Evolutionary conservation across 371 early-diverging fungal genomes (phyloP), one percentile per base, ranked within the genome.

Genomic region (Mucor indicus): DNA sequence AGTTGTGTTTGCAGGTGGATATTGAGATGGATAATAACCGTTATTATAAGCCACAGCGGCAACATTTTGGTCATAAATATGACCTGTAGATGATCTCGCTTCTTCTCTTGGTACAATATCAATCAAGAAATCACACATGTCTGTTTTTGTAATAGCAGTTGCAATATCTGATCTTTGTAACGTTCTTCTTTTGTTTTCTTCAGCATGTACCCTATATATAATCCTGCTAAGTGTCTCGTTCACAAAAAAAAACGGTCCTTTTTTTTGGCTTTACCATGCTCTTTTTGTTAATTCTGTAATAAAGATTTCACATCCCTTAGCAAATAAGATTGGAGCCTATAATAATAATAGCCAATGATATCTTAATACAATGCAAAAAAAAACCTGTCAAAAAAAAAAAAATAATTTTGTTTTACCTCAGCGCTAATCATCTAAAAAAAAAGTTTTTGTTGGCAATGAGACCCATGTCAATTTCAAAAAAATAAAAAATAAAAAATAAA

Each of bases 111-210:
- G 99, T 5, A 99, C 93, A 70, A 99, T 93, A 63, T 98, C 98
- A 54, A 98, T 97, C 54, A 99, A 69, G 64, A 99, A 99, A 63
- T 99, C 99, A 74, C 91, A 99, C 86, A 92, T 87, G 55, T 98
- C 98, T 9, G 92, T 86, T 60, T 95, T 91, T 44, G 89, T 80
- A 22, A 97, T 84, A 2, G 99, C 99, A n/a, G 88, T 84, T 15
- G 95, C 91, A 32, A 99, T 90, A 66, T 99, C 99, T 35, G 84
- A 86, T 44, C 93, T 81, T 75, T 99, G 99, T 43, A 99, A 67
- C 6, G 99, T 99, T 38, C 99, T 84, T 48, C 99, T 84, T 77
- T 99, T 99, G 64, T 92, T 95, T 62, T 99, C 98, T 70, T 99
- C 98, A 3, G 99, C 96, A 54, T 96, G 92, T 30, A 96, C 87